Conservation (phyloP, 768 basidiomycete genomes). For the Suillus variegatus region DNA sequence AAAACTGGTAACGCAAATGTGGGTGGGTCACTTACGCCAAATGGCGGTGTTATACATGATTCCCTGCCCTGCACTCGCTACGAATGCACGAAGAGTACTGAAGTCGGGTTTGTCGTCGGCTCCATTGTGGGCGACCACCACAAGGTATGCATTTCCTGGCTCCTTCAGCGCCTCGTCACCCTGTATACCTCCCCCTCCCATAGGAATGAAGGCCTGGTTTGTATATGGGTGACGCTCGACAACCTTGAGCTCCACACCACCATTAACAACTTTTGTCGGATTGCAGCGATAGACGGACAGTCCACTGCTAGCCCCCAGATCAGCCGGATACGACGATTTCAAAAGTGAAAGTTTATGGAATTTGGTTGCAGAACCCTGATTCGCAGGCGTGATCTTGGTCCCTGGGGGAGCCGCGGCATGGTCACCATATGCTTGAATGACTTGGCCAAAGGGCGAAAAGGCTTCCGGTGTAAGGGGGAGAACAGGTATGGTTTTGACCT, state of each 20-base stretch:
- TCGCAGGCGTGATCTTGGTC: conserved; percentile 76
- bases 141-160: conserved; percentile 65
- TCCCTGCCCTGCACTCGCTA: conserved; percentile 80
- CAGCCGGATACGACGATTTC: conserved; percentile 62
- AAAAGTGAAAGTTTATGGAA: conserved; percentile 89
- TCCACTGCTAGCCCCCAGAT: conserved; percentile 56
- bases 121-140: conserved; percentile 85
- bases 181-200: conserved; percentile 59
- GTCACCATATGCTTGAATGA: conserved; percentile 85
- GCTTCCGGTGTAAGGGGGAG: conserved; percentile 80
- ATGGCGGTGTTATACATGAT: conserved; percentile 80
- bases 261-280: conserved; percentile 45
- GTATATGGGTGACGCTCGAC: conserved; percentile 90
- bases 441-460: conserved; percentile 87
- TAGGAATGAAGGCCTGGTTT: conserved; percentile 93
- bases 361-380: conserved; percentile 88
- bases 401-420: conserved; percentile 65
- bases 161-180: conserved; percentile 49
- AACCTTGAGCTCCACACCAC: conserved; percentile 60
- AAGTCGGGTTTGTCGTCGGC: conserved; percentile 77
- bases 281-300: conserved; percentile 87
- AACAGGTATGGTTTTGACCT: conserved; percentile 44
- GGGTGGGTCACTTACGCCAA: conserved; percentile 74
- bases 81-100: conserved; percentile 74
- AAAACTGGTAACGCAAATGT: conserved; percentile 10